Evolutionary conservation across 441 rosid genomes (phyloP).

Genomic region (Dalechampia spathulata): DNA sequence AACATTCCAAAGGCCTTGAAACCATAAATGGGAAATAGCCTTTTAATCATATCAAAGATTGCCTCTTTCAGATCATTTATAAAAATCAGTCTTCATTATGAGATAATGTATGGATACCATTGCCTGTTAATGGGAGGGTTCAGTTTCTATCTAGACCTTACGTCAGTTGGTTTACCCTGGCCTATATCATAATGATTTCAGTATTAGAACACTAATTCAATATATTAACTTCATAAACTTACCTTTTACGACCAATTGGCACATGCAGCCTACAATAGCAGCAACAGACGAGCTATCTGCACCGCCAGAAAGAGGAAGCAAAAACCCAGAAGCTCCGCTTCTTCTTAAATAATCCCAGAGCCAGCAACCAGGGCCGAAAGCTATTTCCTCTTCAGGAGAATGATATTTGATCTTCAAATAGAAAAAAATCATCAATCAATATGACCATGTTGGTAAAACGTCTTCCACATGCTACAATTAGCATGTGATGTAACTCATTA

Average conservation of each 20-base stretch:
- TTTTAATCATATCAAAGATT: neutral
- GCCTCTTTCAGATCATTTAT: neutral
- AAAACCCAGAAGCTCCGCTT: conserved; percentile 96
- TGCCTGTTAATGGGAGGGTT: neutral
- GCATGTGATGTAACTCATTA: neutral
- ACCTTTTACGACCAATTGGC: conserved; percentile 97
- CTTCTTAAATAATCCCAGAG: conserved; percentile 96
- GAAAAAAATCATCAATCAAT: neutral
- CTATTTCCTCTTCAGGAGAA: conserved; percentile 94
- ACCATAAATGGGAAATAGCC: neutral
- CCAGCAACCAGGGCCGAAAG: conserved; percentile 97
- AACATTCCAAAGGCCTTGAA: neutral
- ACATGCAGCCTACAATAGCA: conserved; percentile 99
- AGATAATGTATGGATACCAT: neutral
- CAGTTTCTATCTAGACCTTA: neutral
- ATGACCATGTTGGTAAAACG: neutral
- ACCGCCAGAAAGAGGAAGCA: conserved; percentile 99
- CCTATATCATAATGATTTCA: neutral
- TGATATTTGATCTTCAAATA: conserved; percentile 67
- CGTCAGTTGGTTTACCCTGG: neutral
- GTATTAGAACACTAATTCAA: neutral
- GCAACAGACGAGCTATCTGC: conserved; percentile 99
- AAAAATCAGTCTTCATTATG: neutral
- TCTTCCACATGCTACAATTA: neutral
- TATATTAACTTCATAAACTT: neutral